Percentiles rank a stretch among this genome's conserved stretches.
These are phyloP conservation scores for Lepidium sativum DNA, from an alignment of 345 rosid genomes.

Conservation along the genomic window DNA sequence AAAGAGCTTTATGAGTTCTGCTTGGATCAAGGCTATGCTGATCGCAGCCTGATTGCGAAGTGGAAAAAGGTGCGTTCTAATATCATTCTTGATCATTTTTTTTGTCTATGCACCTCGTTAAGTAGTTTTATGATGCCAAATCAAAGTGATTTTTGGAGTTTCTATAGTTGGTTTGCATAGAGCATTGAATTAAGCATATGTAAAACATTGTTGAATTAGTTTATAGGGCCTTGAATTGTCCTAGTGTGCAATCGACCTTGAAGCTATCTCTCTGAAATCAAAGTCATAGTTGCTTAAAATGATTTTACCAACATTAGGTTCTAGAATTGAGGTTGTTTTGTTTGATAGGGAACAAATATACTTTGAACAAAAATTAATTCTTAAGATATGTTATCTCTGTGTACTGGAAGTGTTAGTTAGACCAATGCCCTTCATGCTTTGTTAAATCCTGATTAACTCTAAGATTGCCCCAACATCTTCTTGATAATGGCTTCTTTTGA, in stretches of 20 bases:
- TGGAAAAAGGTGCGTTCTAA: slow-evolving; percentile 36
- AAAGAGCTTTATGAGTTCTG: slow-evolving; percentile 71
- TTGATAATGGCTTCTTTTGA: background rate
- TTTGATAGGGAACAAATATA: background rate
- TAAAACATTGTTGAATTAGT: background rate
- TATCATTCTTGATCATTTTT: background rate
- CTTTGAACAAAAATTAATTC: background rate
- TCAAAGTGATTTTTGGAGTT: background rate
- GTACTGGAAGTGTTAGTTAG: background rate
- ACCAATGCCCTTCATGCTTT: background rate
- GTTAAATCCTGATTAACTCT: background rate
- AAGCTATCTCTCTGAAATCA: background rate
- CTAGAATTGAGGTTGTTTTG: background rate
- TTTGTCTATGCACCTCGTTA: background rate
- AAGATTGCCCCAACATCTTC: background rate
- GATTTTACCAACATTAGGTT: background rate
- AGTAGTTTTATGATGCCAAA: background rate
- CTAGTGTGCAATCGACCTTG: background rate
- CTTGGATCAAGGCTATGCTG: slow-evolving; percentile 68
- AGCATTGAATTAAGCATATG: background rate
- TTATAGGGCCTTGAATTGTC: background rate
- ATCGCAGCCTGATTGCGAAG: slow-evolving; percentile 56
- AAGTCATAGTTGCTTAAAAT: background rate
- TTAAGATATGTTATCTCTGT: background rate
- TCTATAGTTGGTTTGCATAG: background rate